Percentiles rank a stretch among this genome's conserved stretches.
Conservation (phyloP, 371 early-diverging fungal genomes). For the Mucor piriformis region DNA sequence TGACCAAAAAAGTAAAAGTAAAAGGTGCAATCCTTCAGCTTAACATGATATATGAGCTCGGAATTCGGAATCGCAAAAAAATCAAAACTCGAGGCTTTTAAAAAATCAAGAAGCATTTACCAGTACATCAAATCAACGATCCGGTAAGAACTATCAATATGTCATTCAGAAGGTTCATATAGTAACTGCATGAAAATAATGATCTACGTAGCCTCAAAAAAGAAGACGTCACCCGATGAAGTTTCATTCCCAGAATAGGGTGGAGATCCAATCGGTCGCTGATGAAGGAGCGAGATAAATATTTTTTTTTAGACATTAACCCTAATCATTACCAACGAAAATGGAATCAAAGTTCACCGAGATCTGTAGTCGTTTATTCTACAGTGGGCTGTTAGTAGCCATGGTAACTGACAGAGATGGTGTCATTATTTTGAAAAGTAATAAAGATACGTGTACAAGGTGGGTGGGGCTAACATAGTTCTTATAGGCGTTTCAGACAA, state of each 20-base stretch:
- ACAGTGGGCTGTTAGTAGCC: constrained; percentile 58
- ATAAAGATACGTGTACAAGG: neutral
- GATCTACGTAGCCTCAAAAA: neutral
- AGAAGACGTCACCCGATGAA: neutral
- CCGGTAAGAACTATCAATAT: too few species aligned
- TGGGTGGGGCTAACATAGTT: neutral
- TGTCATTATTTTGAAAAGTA: constrained; percentile 61
- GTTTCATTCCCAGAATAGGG: neutral
- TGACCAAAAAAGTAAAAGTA: too few species aligned
- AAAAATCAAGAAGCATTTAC: too few species aligned
- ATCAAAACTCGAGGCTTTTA: too few species aligned
- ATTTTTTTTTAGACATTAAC: neutral
- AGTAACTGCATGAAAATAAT: too few species aligned
- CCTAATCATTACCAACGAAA: neutral
- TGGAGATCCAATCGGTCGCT: neutral
- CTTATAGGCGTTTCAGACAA: constrained; percentile 32
- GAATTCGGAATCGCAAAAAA: too few species aligned
- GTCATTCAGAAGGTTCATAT: too few species aligned
- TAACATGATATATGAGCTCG: too few species aligned
- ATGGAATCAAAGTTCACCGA: constrained; percentile 33
- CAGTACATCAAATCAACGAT: too few species aligned
- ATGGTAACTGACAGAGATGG: constrained; percentile 68
- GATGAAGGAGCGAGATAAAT: neutral
- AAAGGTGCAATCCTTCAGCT: too few species aligned
- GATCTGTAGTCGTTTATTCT: constrained; percentile 33